Conservation (phyloP, 1,284 basidiomycete species). For the Trichosporon asahii region DNA sequence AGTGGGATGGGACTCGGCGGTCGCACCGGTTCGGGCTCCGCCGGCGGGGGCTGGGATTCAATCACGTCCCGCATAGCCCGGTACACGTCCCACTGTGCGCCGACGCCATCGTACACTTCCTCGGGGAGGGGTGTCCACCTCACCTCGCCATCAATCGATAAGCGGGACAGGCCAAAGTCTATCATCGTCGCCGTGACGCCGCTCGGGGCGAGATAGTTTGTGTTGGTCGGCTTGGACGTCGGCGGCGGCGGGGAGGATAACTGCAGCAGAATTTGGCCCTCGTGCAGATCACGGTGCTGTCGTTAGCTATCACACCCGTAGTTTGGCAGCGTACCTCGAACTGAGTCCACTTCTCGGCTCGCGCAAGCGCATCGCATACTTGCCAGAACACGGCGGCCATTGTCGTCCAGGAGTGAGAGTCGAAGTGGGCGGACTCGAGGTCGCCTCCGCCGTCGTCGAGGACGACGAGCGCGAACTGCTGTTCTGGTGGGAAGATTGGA, state of each 20-base stretch:
- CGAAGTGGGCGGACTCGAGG: constrained; percentile 74
- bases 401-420: constrained; percentile 69
- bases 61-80: constrained; percentile 73
- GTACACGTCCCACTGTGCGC: constrained; percentile 93
- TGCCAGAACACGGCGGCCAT: constrained; percentile 90
- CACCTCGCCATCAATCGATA: constrained; percentile 52
- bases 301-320: constrained; percentile 10
- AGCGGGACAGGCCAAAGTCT: constrained; percentile 87
- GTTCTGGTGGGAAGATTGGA: constrained; percentile 69
- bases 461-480: constrained; percentile 82
- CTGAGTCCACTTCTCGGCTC: constrained; percentile 69
- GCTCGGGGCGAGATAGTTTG: constrained; percentile 43
- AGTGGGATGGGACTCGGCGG: background rate
- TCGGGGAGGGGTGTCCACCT: constrained; percentile 58
- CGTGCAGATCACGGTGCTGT: constrained; percentile 94
- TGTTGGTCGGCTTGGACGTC: background rate
- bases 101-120: constrained; percentile 76
- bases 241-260: constrained; percentile 29
- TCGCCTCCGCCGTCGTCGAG: constrained; percentile 85
- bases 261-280: constrained; percentile 88
- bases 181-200: constrained; percentile 81
- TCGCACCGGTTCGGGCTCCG: background rate
- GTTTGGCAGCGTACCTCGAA: constrained; percentile 67
- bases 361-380: constrained; percentile 68
- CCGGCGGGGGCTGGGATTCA: background rate